Conservation (phyloP, 306 rosid genomes). For the Inga oerstediana region DNA sequence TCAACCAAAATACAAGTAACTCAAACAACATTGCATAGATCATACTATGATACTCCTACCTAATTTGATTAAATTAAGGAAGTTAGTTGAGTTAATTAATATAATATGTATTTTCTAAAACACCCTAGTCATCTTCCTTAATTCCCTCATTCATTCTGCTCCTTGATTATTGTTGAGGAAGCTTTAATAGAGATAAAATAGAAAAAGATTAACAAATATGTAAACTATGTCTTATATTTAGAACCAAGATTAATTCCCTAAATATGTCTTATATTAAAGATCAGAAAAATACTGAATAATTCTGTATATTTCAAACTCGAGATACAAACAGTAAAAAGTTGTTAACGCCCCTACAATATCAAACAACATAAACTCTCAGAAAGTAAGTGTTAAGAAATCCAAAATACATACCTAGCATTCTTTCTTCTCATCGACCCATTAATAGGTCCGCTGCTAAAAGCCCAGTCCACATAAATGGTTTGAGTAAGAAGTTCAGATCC, state of each 20-base stretch:
- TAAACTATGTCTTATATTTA: too few relatives aligned
- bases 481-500: conserved; percentile 83
- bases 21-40: neutral
- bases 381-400: neutral
- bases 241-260: too few relatives aligned
- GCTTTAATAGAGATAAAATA: too few relatives aligned
- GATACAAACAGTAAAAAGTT: neutral
- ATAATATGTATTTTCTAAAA: too few relatives aligned
- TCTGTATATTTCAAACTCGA: neutral
- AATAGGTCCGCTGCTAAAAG: conserved; percentile 93
- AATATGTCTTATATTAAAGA: too few relatives aligned
- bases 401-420: conserved; percentile 65
- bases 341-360: neutral
- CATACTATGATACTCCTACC: neutral
- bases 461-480: conserved; percentile 85
- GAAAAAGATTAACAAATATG: too few relatives aligned
- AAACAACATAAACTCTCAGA: conserved; percentile 5
- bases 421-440: conserved; percentile 73
- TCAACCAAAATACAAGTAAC: neutral
- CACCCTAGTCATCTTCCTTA: too few relatives aligned
- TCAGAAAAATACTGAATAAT: neutral
- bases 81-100: too few relatives aligned
- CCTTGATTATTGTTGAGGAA: too few relatives aligned
- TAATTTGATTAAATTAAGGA: too few relatives aligned
- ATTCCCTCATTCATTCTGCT: too few relatives aligned